Percentiles rank a stretch among this genome's conserved stretches.
Evolutionary conservation across 495 filamentous ascomycete genomes (phyloP).

Genomic region (Cetradonia linearis): DNA sequence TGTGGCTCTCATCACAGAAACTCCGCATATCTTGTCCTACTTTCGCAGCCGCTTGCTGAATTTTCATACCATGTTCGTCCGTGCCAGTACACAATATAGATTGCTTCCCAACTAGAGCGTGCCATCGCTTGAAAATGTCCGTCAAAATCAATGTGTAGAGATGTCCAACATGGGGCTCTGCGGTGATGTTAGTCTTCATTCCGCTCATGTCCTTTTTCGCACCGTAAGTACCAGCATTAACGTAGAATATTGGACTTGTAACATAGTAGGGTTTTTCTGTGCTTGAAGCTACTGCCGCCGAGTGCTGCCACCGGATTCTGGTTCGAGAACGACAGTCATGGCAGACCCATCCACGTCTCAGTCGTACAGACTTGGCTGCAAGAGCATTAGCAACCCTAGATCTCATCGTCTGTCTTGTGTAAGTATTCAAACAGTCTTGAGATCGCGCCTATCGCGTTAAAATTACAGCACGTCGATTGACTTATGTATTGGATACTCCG

Average conservation of each 20-base stretch:
- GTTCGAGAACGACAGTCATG: slow-evolving; percentile 1
- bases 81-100: slow-evolving; percentile 82
- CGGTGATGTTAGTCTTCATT: not conserved
- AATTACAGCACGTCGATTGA: not conserved
- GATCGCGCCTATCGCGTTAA: slow-evolving; percentile 11
- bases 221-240: slow-evolving; percentile 71
- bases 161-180: slow-evolving; percentile 90
- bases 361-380: not conserved
- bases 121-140: slow-evolving; percentile 90
- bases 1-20: slow-evolving; percentile 50
- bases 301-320: slow-evolving; percentile 14
- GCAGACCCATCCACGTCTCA: slow-evolving; percentile 15
- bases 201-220: not conserved
- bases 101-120: slow-evolving; percentile 57
- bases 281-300: slow-evolving; percentile 2
- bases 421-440: not conserved
- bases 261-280: slow-evolving; percentile 83
- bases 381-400: slow-evolving; percentile 6
- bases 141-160: slow-evolving; percentile 85
- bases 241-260: slow-evolving; percentile 97
- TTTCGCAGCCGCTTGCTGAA: slow-evolving; percentile 71
- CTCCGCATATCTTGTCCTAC: slow-evolving; percentile 51
- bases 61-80: slow-evolving; percentile 97
- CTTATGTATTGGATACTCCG: not conserved
- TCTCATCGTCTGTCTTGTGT: slow-evolving; percentile 5